Evolutionary conservation across 768 basidiomycete genomes (phyloP).

Genomic region (Xerocomellus chrysenteron): DNA sequence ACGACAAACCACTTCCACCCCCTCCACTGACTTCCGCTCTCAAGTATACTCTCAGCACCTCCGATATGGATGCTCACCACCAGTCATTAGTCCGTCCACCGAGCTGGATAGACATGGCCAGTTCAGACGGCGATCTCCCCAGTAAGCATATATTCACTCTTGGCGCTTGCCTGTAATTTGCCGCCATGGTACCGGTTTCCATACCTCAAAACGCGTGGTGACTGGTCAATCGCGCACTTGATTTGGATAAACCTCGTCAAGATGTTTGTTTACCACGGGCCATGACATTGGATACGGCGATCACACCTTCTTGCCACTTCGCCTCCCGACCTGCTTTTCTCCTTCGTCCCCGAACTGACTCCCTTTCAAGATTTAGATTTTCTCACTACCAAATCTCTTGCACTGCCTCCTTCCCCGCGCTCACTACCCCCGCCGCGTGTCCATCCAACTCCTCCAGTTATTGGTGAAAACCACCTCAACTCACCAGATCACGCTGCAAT

Average conservation of each 20-base stretch:
- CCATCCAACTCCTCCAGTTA: conserved; percentile 38
- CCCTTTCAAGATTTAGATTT: conserved; percentile 27
- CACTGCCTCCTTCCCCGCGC: conserved; percentile 32
- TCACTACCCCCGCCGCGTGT: conserved; percentile 30
- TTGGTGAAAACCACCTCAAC: conserved; percentile 25
- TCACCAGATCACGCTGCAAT: conserved; percentile 24
- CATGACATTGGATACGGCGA: conserved; percentile 16
- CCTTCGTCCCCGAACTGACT: conserved; percentile 17
- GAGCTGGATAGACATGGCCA: conserved; percentile 27
- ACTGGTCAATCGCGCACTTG: conserved; percentile 1
- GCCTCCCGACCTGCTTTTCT: conserved; percentile 14
- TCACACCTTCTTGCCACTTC: conserved; percentile 7
- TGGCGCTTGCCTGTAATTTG: conserved; percentile 6
- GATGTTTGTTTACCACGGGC: conserved; percentile 25
- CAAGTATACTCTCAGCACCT: conserved; percentile 22
- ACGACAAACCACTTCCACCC: conserved; percentile 43
- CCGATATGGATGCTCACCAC: conserved; percentile 29
- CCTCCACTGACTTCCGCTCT: conserved; percentile 33
- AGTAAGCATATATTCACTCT: conserved; percentile 21
- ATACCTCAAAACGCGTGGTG: conserved; percentile 2
- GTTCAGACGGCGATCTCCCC: conserved; percentile 4
- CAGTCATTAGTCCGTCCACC: conserved; percentile 11
- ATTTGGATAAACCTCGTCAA: conserved; percentile 11
- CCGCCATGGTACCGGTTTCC: conserved; percentile 17
- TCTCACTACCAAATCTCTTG: conserved; percentile 29